A percentile compares a stretch with the other conserved stretches of the same genome.
Evolutionary conservation across 2,329 filamentous ascomycete genomes (phyloP).

Genomic region (Arthroderma uncinatum): DNA sequence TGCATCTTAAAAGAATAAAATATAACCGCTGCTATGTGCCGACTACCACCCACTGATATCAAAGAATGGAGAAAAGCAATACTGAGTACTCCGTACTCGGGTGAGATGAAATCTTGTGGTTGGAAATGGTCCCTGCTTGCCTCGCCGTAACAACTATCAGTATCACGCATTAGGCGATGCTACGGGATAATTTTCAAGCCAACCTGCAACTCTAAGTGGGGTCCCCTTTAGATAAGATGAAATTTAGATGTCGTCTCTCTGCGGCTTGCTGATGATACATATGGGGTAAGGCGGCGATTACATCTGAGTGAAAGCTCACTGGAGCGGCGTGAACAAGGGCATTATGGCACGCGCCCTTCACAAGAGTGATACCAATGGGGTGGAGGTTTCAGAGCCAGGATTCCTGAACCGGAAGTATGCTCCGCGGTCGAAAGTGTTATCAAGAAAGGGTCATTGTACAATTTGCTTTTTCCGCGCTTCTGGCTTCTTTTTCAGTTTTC

Average conservation of each 20-base stretch:
- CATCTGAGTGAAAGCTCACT: background rate
- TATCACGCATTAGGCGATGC: background rate
- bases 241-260: background rate
- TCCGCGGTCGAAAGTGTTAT: background rate
- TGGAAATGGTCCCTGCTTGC: background rate
- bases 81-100: background rate
- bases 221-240: background rate
- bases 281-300: background rate
- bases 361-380: background rate
- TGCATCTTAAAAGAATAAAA: no score
- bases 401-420: conserved; percentile 2
- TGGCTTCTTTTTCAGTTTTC: background rate
- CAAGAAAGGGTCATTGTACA: background rate
- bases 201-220: conserved; percentile 1
- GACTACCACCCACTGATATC: no score
- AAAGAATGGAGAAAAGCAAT: no score
- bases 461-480: background rate
- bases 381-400: conserved; percentile 4
- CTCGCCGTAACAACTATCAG: background rate
- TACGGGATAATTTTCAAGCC: background rate
- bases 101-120: background rate
- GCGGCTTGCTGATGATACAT: background rate
- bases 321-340: background rate
- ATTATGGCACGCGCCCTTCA: background rate
- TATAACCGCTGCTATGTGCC: no score